Evolutionary conservation across 2,329 filamentous ascomycete species (phyloP), one percentile per base, ranked within the genome.

Genomic region (Dothideomycetidae sp.): DNA sequence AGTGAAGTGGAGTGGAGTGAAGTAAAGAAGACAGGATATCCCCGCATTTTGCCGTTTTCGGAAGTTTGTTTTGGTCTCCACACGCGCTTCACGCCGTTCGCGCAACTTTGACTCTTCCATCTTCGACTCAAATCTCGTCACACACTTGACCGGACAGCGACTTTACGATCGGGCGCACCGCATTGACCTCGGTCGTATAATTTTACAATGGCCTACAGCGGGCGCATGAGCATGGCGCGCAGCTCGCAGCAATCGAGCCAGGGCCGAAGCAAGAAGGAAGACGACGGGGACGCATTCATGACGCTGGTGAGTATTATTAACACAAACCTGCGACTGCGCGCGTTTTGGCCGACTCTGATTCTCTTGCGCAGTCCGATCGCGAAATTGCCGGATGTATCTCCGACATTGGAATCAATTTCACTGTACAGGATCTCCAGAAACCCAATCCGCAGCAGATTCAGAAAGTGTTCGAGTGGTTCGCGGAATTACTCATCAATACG

Each of bases 341-440:
- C 31, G n/a, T n/a, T n/a, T n/a, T n/a, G n/a, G n/a, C n/a, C n/a
- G n/a, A n/a, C n/a, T n/a, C n/a, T n/a, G n/a, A 21, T 51, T 54
- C 39, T 53, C 42, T 10, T 3, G 4, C n/a, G 9, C 36, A 78
- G 73, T 66, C 71, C 33, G 73, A 77, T 46, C 62, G 66, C 44
- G 90, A 98, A 58, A 94, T 98, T 44, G 88, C 88, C 49, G 85
- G 82, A 56, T 98, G 90, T 60, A 94, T 98, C 63, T 90, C 80
- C 52, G 90, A 96, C 57, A 93, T 96, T 52, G 88, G 88, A 42
- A 86, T 96, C 51, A 77, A 75, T 17, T 94, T 96, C 59, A 81
- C 75, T 23, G 68, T 86, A 12, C 73, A 80, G 43, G 88, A 98
- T 60, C 71, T 98, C 29, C 77, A 88, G 50, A 96, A 94, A 55